Percentiles rank a stretch among this genome's conserved stretches.
These are phyloP conservation scores for Tolypocladium pustulatum DNA, from an alignment of 2,329 filamentous ascomycete species.

Conservation along the genomic window DNA sequence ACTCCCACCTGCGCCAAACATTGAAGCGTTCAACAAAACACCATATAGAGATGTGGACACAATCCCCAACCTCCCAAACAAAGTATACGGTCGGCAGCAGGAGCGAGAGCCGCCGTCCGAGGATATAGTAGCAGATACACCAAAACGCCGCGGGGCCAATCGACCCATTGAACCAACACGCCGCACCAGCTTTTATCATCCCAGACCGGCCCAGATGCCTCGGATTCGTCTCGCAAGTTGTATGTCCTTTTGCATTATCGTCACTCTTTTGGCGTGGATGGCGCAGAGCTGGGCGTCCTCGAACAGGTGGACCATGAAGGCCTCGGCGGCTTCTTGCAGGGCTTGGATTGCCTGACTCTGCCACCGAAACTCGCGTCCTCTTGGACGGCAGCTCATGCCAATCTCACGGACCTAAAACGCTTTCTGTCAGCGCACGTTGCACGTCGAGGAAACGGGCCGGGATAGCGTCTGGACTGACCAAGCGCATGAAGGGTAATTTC, in stretches of 20 bases:
- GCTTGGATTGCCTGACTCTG: constrained; percentile 92
- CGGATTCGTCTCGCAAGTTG: constrained; percentile 77
- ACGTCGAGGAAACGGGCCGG: not conserved
- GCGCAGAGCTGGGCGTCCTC: constrained; percentile 78
- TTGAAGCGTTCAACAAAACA: not conserved
- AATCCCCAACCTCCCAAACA: not conserved
- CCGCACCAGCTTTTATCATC: constrained; percentile 19
- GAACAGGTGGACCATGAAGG: constrained; percentile 92
- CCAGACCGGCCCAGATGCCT: constrained; percentile 62
- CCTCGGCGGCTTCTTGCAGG: constrained; percentile 91
- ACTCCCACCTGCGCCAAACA: not conserved
- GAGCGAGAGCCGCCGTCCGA: not conserved
- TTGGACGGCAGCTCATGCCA: constrained; percentile 51
- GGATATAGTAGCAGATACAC: not conserved
- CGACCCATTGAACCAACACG: not conserved
- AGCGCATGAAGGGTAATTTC: constrained; percentile 70
- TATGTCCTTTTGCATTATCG: constrained; percentile 97
- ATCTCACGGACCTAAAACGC: constrained; percentile 48
- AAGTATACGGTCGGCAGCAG: not conserved
- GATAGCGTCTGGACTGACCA: constrained; percentile 36
- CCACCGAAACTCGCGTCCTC: constrained; percentile 71
- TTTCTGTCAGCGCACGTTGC: constrained; percentile 6
- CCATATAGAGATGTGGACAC: not conserved
- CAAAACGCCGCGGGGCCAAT: not conserved
- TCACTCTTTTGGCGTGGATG: constrained; percentile 92